Evolutionary conservation across 1,284 basidiomycete species (phyloP).

Genomic region (Leccinum pallidistipes): DNA sequence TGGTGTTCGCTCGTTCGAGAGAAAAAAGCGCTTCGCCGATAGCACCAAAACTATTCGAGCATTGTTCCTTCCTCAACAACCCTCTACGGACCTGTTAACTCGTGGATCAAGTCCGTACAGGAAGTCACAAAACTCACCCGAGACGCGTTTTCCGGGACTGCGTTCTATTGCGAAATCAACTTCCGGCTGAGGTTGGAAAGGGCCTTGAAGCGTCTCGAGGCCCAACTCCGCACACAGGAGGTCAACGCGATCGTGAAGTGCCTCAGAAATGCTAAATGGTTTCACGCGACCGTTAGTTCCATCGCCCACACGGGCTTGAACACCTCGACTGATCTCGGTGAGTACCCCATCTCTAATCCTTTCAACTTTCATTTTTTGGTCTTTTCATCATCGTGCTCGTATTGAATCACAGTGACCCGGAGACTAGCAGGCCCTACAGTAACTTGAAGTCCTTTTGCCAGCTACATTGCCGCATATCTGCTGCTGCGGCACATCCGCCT

Average conservation of each 20-base stretch:
- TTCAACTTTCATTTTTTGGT: too few species aligned
- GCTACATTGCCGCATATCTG: too few species aligned
- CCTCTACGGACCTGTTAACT: conserved; percentile 92
- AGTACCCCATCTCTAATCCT: conserved; percentile 26
- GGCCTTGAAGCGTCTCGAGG: conserved; percentile 91
- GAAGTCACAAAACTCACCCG: neutral
- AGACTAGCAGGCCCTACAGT: too few species aligned
- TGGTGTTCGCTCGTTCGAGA: too few species aligned
- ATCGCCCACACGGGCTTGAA: conserved; percentile 97
- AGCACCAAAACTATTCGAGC: conserved; percentile 73
- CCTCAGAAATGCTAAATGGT: conserved; percentile 93
- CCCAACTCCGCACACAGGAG: conserved; percentile 89
- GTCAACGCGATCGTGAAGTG: conserved; percentile 96
- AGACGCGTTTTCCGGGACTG: conserved; percentile 72
- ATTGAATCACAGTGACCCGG: too few species aligned
- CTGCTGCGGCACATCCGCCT: too few species aligned
- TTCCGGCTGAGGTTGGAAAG: conserved; percentile 51
- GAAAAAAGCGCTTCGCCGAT: conserved; percentile 35
- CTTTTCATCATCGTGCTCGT: too few species aligned
- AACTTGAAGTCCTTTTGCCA: too few species aligned
- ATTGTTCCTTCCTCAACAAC: conserved; percentile 91
- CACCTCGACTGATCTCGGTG: conserved; percentile 85
- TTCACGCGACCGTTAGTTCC: conserved; percentile 97
- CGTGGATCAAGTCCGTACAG: conserved; percentile 79
- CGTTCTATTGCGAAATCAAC: conserved; percentile 87